Evolutionary conservation across 805 yeast genomes (phyloP).

Genomic region (Jamesozyma hellenica): DNA sequence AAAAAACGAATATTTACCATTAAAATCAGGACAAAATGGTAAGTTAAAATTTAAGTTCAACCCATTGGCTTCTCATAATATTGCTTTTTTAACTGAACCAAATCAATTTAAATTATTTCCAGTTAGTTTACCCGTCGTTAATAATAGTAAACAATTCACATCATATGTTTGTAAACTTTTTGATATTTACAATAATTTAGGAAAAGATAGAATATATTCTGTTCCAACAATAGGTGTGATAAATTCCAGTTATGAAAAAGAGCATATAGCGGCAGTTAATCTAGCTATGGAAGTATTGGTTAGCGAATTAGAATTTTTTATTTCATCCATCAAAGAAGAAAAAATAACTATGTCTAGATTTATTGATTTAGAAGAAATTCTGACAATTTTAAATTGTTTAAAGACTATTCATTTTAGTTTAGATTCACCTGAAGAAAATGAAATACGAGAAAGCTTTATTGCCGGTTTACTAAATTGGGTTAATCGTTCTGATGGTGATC

Average conservation of each 20-base stretch:
- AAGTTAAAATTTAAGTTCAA: constrained; percentile 39
- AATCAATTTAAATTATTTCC: constrained; percentile 37
- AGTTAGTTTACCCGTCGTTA: constrained; percentile 33
- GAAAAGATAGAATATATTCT: constrained; percentile 35
- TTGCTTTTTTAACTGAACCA: constrained; percentile 31
- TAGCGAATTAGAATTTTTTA: constrained; percentile 28
- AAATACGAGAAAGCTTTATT: constrained; percentile 31
- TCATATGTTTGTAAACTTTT: constrained; percentile 42
- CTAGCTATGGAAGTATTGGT: constrained; percentile 28
- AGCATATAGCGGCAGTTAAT: constrained; percentile 32
- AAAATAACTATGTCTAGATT: constrained; percentile 23
- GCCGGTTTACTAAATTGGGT: constrained; percentile 49
- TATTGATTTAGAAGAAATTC: constrained; percentile 36
- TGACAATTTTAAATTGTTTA: constrained; percentile 48
- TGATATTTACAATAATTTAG: constrained; percentile 42
- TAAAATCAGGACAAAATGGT: constrained; percentile 7
- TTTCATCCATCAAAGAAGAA: constrained; percentile 26
- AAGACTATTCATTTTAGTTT: constrained; percentile 36
- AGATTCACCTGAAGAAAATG: constrained; percentile 26
- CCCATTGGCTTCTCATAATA: constrained; percentile 33
- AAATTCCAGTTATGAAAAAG: constrained; percentile 25
- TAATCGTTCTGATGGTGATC: constrained; percentile 59
- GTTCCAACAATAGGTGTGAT: constrained; percentile 34
- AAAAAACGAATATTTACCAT: constrained; percentile 8
- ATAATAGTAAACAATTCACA: constrained; percentile 34